Evolutionary conservation across 208 protist species (phyloP).

Genomic region (Porcisia hertigi): DNA sequence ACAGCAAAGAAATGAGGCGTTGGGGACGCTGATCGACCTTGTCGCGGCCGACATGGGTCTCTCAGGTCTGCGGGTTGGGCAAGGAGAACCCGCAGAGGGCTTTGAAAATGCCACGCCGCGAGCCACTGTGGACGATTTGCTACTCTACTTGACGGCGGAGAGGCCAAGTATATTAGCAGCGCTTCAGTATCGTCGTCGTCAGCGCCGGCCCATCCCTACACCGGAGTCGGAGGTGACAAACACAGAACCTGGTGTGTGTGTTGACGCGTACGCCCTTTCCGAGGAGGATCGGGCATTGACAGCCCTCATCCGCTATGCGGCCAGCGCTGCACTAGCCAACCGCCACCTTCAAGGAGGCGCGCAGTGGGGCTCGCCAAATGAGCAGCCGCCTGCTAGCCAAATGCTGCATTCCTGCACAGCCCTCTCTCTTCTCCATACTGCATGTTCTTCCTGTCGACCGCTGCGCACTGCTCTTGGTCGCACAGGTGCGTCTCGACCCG

Average conservation of each 20-base stretch:
- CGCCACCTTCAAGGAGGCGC: not conserved
- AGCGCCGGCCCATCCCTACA: not conserved
- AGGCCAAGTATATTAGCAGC: slow-evolving; percentile 1
- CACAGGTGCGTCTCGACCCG: not conserved
- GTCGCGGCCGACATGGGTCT: not conserved
- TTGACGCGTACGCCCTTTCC: not conserved
- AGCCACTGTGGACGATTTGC: not conserved
- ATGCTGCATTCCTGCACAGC: slow-evolving; percentile 7
- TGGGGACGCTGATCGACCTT: not conserved
- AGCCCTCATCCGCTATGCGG: slow-evolving; percentile 9
- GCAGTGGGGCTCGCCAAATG: too few relatives aligned
- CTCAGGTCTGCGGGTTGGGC: not conserved
- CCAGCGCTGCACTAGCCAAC: not conserved
- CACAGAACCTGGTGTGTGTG: not conserved
- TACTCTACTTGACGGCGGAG: slow-evolving; percentile 1
- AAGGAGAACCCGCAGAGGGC: not conserved
- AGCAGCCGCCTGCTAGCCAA: not conserved
- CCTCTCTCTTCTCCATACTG: slow-evolving; percentile 5
- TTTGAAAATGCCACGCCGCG: not conserved
- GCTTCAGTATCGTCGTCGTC: not conserved
- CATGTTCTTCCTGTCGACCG: not conserved
- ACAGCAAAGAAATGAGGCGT: not conserved
- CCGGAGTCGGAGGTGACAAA: not conserved
- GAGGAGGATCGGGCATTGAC: slow-evolving; percentile 4
- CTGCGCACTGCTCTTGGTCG: not conserved